Percentiles rank a stretch among this genome's conserved stretches.
Conservation (phyloP, 768 basidiomycete species). For the Imleria badia region DNA sequence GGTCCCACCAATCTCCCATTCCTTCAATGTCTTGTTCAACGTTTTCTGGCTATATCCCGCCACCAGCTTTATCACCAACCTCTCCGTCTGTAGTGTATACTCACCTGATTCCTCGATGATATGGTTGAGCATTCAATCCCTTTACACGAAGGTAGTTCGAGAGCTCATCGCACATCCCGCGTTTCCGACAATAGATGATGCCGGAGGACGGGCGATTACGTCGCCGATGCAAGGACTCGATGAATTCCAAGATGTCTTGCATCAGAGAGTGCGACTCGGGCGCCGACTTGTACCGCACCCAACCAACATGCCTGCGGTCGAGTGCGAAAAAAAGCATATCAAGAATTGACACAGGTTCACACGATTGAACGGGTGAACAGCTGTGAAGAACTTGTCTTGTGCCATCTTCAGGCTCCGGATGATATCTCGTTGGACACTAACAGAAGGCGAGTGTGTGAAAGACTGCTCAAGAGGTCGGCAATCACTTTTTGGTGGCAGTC, state of each 20-base stretch:
- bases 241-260: constrained; percentile 65
- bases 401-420: constrained; percentile 63
- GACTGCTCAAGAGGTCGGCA: not conserved
- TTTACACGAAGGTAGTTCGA: constrained; percentile 60
- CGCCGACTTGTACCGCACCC: constrained; percentile 67
- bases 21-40: constrained; percentile 54
- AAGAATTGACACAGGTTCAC: constrained; percentile 46
- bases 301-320: not conserved
- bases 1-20: constrained; percentile 57
- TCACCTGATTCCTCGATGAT: constrained; percentile 71
- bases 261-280: constrained; percentile 54
- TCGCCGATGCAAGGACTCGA: constrained; percentile 58
- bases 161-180: constrained; percentile 65
- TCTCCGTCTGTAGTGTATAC: not conserved
- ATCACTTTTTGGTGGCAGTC: constrained; percentile 69
- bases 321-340: not conserved
- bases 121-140: constrained; percentile 66
- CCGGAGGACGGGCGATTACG: constrained; percentile 63
- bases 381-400: constrained; percentile 53
- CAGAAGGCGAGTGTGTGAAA: constrained; percentile 1
- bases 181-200: constrained; percentile 76
- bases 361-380: constrained; percentile 80
- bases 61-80: not conserved
- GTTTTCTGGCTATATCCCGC: constrained; percentile 38
- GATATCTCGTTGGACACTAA: constrained; percentile 75